Percentiles rank a stretch among this genome's conserved stretches.
Evolutionary conservation across 2,329 filamentous ascomycete species (phyloP).

Genomic region (Periglandula ipomoeae): DNA sequence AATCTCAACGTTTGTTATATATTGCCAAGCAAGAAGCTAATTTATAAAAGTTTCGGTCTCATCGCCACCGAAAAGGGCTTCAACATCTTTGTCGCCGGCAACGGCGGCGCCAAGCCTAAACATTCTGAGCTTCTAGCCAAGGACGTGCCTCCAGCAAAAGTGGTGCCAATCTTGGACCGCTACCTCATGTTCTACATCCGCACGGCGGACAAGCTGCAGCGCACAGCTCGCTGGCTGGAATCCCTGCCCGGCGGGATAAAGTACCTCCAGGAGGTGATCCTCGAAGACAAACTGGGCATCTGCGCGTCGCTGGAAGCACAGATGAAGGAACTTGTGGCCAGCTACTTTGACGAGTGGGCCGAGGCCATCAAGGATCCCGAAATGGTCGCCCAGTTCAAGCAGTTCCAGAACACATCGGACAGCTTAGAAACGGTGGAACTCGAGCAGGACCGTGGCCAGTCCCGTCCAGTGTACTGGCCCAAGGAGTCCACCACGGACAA

Average conservation of each 20-base stretch:
- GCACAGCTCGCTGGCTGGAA: conserved; percentile 84
- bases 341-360: conserved; percentile 88
- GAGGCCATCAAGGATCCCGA: conserved; percentile 65
- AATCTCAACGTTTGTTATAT: too few relatives aligned
- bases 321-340: conserved; percentile 76
- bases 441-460: conserved; percentile 63
- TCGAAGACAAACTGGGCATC: conserved; percentile 81
- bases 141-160: conserved; percentile 74
- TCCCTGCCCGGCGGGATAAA: conserved; percentile 72
- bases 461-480: conserved; percentile 69
- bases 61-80: conserved; percentile 90
- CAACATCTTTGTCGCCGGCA: conserved; percentile 86
- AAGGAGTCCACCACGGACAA: conserved; percentile 57
- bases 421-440: conserved; percentile 59
- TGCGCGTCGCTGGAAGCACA: conserved; percentile 75
- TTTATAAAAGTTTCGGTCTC: conserved; percentile 60
- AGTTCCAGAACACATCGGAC: conserved; percentile 80
- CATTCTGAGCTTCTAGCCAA: conserved; percentile 79
- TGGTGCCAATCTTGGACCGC: conserved; percentile 75
- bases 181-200: conserved; percentile 93
- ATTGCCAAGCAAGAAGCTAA: neutral
- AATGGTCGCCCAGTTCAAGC: conserved; percentile 60
- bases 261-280: conserved; percentile 73
- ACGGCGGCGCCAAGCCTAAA: conserved; percentile 76
- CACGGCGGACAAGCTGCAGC: conserved; percentile 81